Evolutionary conservation across 208 protist species (phyloP), one percentile per base, ranked within the genome.

Genomic region (Dictyostelium gargantuum): DNA sequence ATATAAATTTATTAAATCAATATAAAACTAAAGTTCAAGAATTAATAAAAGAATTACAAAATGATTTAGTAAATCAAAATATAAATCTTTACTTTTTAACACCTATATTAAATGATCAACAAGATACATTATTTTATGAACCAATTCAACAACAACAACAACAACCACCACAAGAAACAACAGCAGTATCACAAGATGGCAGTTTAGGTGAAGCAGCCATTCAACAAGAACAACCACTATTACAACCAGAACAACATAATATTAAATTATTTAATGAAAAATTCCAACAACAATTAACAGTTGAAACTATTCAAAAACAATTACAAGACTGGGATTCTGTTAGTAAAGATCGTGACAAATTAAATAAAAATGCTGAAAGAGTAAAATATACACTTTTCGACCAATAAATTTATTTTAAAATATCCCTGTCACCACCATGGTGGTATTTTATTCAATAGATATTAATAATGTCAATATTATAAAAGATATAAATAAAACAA

Each of bases 351-450:
- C 26, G 38, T 26, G 81, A 86, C 0, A 86, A 86, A 38, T 17
- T 86, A 32, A 48, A 23, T 6, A 86, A 86, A n/a, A 86, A 86
- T 35, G 15, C 61, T 15, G 81, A 86, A 21, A 35, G 81, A 50
- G 61, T 48, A 1, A 73, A 54, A 76, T 23, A 23, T 8, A 54
- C 72, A 48, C 15, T 75, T 19, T 46, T 75, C n/a, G n/a, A n/a
- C n/a, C n/a, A n/a, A n/a, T 26, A 61, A 61, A n/a, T n/a, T 26
- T 26, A 61, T 21, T 61, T 26, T 50, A 50, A 50, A 50, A 50
- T 11, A 26, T 26, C 8, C 52, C 52, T 26, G 23, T n/a, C n/a
- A n/a, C n/a, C n/a, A n/a, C n/a, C n/a, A n/a, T n/a, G n/a, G n/a
- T n/a, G n/a, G n/a, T n/a, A n/a, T n/a, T n/a, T n/a, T n/a, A n/a